Evolutionary conservation across 169 alveolate genomes (phyloP), one percentile per base, ranked within the genome.

Genomic region (Cryptosporidium xiaoi): DNA sequence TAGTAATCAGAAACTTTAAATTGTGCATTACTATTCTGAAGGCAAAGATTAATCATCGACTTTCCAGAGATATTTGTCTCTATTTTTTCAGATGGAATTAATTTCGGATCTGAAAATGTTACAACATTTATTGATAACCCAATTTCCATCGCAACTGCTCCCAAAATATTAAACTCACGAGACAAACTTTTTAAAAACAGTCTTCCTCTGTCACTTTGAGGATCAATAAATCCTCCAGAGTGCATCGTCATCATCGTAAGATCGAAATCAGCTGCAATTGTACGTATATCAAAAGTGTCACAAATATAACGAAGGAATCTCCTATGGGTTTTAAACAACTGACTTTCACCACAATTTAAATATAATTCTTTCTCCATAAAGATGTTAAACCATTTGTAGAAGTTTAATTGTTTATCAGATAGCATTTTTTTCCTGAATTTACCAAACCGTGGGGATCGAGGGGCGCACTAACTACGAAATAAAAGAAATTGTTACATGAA

Each of bases 181-280:
- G 87, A 77, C 48, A 77, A 40, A 29, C 87, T 77, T 36, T 60
- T 60, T 7, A 62, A 60, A 44, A 77, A 77, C 3, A 58, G 44
- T 7, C 24, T 60, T 8, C 87, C 87, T 20, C 27, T 27, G 8
- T 18, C 46, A 77, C 53, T 53, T 18, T 36, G 44, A n/a, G 87
- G 87, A 48, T 77, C 64, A 24, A 77, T 77, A 15, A 58, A 77
- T 20, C 87, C 87, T 3, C 87, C 87, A 15, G 87, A 77, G 51
- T 77, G 87, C 29, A 29, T 77, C n/a, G 62, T 77, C 87, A 77
- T 77, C 71, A 77, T 60, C 0, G 87, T 77, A 34, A 77, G 16
- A 48, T 77, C 87, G 56, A 77, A 77, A 60, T 77, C 87, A 10
- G 87, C 40, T n/a, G 87, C 87, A 40, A 77, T 77, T 44, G 71